Percentiles rank a stretch among this genome's conserved stretches.
phyloP scores from a whole-genome alignment of 805 yeast species.

The Candida michaelii region DNA sequence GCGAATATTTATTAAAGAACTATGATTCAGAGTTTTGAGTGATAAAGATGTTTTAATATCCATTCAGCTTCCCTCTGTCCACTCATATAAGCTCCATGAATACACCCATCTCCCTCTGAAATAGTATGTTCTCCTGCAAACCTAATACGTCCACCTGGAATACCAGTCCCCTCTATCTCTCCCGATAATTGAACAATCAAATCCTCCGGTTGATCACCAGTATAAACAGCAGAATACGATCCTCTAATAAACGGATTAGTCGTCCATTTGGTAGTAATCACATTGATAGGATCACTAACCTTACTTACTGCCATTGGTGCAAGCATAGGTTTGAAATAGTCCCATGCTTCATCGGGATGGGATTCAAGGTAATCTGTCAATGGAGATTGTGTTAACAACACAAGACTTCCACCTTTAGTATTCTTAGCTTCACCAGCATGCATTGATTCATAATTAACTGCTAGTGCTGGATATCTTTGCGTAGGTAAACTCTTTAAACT shows the following conservation, averaged over 20 bases:
- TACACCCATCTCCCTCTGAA: conserved; percentile 86
- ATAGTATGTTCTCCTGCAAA: conserved; percentile 93
- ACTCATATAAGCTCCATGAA: conserved; percentile 85
- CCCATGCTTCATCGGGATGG: conserved; percentile 55
- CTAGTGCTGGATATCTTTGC: conserved; percentile 56
- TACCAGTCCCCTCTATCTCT: conserved; percentile 28
- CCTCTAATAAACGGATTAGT: conserved; percentile 77
- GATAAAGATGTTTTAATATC: conserved; percentile 20
- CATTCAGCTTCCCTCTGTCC: conserved; percentile 58
- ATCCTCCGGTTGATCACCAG: conserved; percentile 69
- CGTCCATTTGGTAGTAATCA: conserved; percentile 71
- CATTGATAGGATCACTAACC: conserved; percentile 27
- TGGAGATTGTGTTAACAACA: conserved; percentile 71
- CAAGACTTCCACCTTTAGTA: conserved; percentile 47
- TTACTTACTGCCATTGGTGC: conserved; percentile 22
- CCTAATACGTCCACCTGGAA: conserved; percentile 51
- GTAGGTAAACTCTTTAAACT: conserved; percentile 26
- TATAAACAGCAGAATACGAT: conserved; percentile 70
- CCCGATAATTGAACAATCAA: conserved; percentile 59
- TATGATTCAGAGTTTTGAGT: not conserved
- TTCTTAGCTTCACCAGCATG: conserved; percentile 15
- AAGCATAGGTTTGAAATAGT: conserved; percentile 55
- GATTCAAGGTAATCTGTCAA: conserved; percentile 60
- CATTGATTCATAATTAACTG: conserved; percentile 59
- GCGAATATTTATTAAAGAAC: no score